Evolutionary conservation across 495 filamentous ascomycete species (phyloP), one percentile per base, ranked within the genome.

Genomic region (Terfezia claveryi): DNA sequence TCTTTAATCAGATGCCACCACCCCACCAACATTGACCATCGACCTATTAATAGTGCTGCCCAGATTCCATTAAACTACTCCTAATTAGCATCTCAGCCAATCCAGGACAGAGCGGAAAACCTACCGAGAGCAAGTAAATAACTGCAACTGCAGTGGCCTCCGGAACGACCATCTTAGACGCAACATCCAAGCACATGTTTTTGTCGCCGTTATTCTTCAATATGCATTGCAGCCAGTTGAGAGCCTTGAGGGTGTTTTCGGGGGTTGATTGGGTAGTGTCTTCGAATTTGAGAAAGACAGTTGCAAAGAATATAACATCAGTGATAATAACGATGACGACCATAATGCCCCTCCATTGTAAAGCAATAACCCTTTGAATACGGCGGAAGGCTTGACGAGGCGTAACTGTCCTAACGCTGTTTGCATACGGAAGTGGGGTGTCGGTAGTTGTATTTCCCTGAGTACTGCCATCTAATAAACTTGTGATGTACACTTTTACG

Each of bases 301-400:
- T 75, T 9, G 87, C 80, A 64, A 96, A 89, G 72, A 92, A 88
- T 58, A 96, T 78, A 50, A 94, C 83, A 66, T 95, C 87, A 49
- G 76, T 75, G 54, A 95, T 73, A 57, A 96, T 92, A 61, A 94
- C 78, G 37, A 88, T 70, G 20, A 94, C 86, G 46, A 95, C 80
- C 27, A 77, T 76, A 50, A 93, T 85, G 51, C 87, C 87, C 57
- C 92, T 75, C 91, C 91, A 98, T 68, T 98, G 91, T 3, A 98
- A 74, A 64, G 81, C 78, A n/a, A 96, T 73, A 49, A 96, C 87
- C 56, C 86, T 79, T 51, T 78, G 76, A 37, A 96, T 76, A 51
- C 92, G 80, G 55, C 82, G 78, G 60, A 92, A 94, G 23, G 91
- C 87, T 62, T 91, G 87, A 52, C 82, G 76, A 17, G 92, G 85